Base-by-base conservation (phyloP, 1,284 basidiomycete genomes). In the Apiotrichum siamense region DNA sequence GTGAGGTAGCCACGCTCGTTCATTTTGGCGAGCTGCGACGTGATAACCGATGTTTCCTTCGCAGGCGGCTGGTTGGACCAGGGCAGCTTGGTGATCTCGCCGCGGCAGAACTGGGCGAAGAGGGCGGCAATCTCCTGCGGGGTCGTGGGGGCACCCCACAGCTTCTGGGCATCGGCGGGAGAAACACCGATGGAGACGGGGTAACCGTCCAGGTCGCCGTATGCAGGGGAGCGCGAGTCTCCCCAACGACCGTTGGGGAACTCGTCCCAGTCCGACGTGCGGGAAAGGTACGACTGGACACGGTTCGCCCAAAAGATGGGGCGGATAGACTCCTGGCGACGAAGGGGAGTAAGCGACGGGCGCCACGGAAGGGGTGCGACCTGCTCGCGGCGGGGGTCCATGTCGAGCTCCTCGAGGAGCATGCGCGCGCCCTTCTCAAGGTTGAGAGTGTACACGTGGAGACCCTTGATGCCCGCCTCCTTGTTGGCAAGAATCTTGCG, bases 371-470 rank as follows among this genome's bases (percentile, higher is more conserved):
- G 75, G 33, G 91, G 90, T 61, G 88, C 89, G 68, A 92, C 80
- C 23, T 85, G 86, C 73, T 93, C 88, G 20, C 90, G 79, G 42
- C 87, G 81, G 10, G 88, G 86, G 47, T 90, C 87, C 47, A 93
- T 78, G 63, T 84, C 84, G 45, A 97, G 77, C 69, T 91, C 87
- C 71, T 93, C 84, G 31, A 98, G 79, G 26, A 98, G 78, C 83
- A 93, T 86, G 63, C 88, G 87, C 12, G 92, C 91, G 20, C 87
- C 94, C 75, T 87, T 96, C 75, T 97, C 96, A 45, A 99, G 77
- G 72, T 98, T 99, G 83, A 98, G 87, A 51, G 94, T 98, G 76
- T 97, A 98, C 68, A 99, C 88, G 73, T 99, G 94, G 57, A 97
- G 76, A 6, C 88, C 89, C 39, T 81, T 82, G 64, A 93, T 87